Base-by-base conservation (phyloP, 139 green algal genomes). In the Micractinium conductrix region DNA sequence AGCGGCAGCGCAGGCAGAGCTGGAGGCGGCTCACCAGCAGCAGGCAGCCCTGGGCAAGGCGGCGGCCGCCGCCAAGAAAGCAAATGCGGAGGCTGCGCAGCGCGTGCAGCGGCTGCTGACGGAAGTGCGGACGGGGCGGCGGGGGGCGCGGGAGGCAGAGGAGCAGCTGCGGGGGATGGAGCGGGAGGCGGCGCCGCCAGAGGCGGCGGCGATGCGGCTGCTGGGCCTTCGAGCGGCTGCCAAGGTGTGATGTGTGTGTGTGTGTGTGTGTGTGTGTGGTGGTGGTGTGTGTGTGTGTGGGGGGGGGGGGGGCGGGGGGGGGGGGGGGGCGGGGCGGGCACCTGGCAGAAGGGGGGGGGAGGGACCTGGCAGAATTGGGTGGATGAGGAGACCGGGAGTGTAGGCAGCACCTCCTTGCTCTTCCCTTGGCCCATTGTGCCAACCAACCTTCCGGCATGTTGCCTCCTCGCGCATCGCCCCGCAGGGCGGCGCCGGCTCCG, bases 101-200 rank as follows among this genome's bases (percentile, higher is more conserved):
- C 42, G n/a, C 4, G 78, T 62, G 42, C 62, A 74, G 43, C n/a
- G 26, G 43, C 10, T 74, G 42, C 17, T 83, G 60, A 42, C 78
- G 2, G 78, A 83, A 26, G 60, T 60, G 30, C 30, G n/a, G 62
- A 60, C 78, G 24, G 78, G 78, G 43, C 78, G 78, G 26, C 21
- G 62, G n/a, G 45, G 19, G 14, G 42, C 16, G 19, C 44, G 53
- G 78, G 62, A 74, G 44, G 78, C 78, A 4, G 78, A 83, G 78
- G 78, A 26, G 73, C n/a, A 55, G 45, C 72, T 86, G 85, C n/a
- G 44, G 33, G 71, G 24, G 50, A 24, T 88, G 85, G 44, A 87
- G 78, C 43, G 33, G 48, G 74, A 78, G 50, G 72, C 72, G 58
- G 76, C 76, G 38, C 55, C 76, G 38, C 58, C 76, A 26, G 76